Base-by-base conservation (phyloP, 371 early-diverging fungal species). In the Zancudomyces culisetae region DNA sequence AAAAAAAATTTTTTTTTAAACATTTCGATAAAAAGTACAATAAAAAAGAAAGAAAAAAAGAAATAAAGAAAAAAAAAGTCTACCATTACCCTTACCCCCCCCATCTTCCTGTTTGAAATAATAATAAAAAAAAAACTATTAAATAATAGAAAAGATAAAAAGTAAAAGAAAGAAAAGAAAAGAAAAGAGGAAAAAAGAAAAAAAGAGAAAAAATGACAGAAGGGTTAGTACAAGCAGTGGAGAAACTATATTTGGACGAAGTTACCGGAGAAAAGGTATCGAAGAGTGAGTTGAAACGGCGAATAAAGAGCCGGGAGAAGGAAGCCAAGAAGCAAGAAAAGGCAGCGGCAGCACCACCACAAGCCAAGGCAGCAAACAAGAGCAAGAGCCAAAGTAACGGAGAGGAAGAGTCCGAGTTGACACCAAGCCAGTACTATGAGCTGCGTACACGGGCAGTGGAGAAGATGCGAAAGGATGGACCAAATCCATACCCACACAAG, bases 401-500 rank as follows among this genome's bases (percentile, higher is more conserved):
- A 63, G 68, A 73, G 51, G 53, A 61, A n/a, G 76, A 77, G 45
- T 68, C 53, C 10, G 72, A 61, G 48, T 55, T 68, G 43, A 61
- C 48, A 54, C 69, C 68, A 19, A 48, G 48, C 48, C 84, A 88
- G 83, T 97, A 95, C 82, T 97, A 92, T 76, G 98, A 97, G 70
- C 76, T 90, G 63, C 82, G 98, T 58, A 81, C 80, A 61, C 83
- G 83, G 73, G 73, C 75, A 22, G 75, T 97, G 57, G 76, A 73
- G 56, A 75, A 81, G 72, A 72, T 90, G 55, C 83, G 87, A 58
- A 75, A 76, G 57, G 65, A 80, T 56, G 76, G 74, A 39, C 86
- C 87, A 60, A 78, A 76, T 59, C 94, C 95, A 45, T 97, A 95
- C 63, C 98, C 98, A 52, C 89, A 97, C 83, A 97, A 97, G 77